A percentile compares a stretch with the other conserved stretches of the same genome.
These are phyloP conservation scores for Cyamopsis tetragonoloba DNA, from an alignment of 306 rosid species.

Conservation along the genomic window DNA sequence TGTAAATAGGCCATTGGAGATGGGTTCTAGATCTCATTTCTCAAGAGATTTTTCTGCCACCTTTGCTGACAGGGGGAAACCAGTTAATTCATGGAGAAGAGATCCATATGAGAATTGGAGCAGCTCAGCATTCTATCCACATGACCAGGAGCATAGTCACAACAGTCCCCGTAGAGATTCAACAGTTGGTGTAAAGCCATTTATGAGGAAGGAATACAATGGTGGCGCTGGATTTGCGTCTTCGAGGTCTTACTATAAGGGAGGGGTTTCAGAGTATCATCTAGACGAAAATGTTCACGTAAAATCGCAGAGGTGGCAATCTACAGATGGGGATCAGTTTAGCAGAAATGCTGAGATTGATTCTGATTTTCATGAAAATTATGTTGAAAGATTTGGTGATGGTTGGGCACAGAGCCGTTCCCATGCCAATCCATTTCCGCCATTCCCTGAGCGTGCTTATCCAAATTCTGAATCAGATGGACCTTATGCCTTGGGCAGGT, in stretches of 20 bases:
- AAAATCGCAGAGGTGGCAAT: constrained; percentile 68
- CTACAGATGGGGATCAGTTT: constrained; percentile 61
- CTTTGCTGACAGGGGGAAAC: constrained; percentile 64
- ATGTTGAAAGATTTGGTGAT: constrained; percentile 67
- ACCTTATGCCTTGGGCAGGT: constrained; percentile 66
- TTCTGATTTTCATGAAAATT: constrained; percentile 64
- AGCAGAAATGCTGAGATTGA: constrained; percentile 57
- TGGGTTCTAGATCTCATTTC: constrained; percentile 59
- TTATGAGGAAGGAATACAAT: constrained; percentile 60
- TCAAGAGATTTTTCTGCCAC: constrained; percentile 54
- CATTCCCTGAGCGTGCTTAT: constrained; percentile 54
- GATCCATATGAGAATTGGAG: constrained; percentile 70
- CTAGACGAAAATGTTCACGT: constrained; percentile 53
- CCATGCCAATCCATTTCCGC: constrained; percentile 54
- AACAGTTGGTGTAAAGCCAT: constrained; percentile 55
- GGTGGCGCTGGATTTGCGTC: constrained; percentile 56
- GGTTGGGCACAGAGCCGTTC: constrained; percentile 61
- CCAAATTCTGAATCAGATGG: constrained; percentile 71
- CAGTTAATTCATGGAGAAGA: constrained; percentile 73
- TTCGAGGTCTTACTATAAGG: constrained; percentile 53
- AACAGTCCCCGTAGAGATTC: constrained; percentile 52
- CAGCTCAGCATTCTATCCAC: constrained; percentile 47
- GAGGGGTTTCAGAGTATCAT: constrained; percentile 53
- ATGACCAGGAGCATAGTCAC: constrained; percentile 57
- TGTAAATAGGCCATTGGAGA: constrained; percentile 61